Evolutionary conservation across 805 yeast species (phyloP), one percentile per base, ranked within the genome.

Genomic region (Myxozyma lipomycoides): DNA sequence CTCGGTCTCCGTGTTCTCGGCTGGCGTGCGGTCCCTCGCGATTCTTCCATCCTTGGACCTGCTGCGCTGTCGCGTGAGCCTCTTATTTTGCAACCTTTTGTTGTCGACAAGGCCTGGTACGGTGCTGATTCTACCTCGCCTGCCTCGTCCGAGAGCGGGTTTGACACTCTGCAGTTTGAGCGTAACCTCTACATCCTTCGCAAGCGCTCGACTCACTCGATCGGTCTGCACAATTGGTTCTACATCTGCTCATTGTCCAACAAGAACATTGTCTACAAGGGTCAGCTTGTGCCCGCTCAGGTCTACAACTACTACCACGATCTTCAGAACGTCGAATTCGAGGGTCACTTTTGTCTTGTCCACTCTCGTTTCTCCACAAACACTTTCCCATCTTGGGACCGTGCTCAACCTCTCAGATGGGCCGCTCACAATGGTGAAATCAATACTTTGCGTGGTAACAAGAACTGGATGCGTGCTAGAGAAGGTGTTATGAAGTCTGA

Each of bases 361-460:
- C 98, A 91, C 73, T 90, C 98, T 22, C 82, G 98, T 68, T 91
- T 91, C 77, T 89, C 97, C 51, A 91, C 98, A 28, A 91, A 91
- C 71, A 91, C 98, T 43, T 91, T 91, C 81, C 98, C 98, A 43
- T 88, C 96, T n/a, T 91, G 98, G 98, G 98, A 93, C 72, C 82
- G 98, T 71, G 98, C 98, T 22, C 98, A 91, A 72, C 98, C 98
- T 43, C 77, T 91, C 65, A 78, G 98, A 70, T 84, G 95, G 84
- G 87, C 95, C 28, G 98, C 98, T 36, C 98, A 91, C 73, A 91
- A 91, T 69, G 98, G 98, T 77, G 98, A 91, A 72, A 93, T 91
- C 70, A 91, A 91, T 72, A 91, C 98, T 37, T 73, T 91, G 66
- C 81, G 98, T 70, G 98, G 98, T 62, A 91, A 91, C 79, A 93